Percentiles rank a stretch among this genome's conserved stretches.
Conservation (phyloP, 345 rosid genomes). For the Theobroma cacao region DNA sequence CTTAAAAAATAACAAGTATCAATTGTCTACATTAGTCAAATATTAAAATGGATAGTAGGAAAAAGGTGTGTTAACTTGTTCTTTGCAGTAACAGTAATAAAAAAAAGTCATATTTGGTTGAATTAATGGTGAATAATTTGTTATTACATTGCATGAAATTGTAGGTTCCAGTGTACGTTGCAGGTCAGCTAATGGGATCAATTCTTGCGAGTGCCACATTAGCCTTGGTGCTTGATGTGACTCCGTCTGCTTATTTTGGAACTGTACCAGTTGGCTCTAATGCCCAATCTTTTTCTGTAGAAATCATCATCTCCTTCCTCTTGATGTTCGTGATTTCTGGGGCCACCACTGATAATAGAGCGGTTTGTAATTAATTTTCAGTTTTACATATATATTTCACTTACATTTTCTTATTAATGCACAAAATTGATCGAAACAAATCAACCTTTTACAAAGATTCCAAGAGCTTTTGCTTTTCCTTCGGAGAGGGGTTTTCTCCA, state of each 20-base stretch:
- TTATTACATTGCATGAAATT: background rate
- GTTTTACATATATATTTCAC: background rate
- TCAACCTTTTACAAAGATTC: no score
- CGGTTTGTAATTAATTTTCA: slow-evolving; percentile 20
- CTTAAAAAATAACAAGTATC: no score
- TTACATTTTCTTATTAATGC: background rate
- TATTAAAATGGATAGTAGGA: no score
- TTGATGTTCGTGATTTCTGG: slow-evolving; percentile 55
- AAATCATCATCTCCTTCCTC: slow-evolving; percentile 50
- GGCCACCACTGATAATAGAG: slow-evolving; percentile 41
- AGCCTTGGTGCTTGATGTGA: slow-evolving; percentile 21
- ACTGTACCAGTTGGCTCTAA: slow-evolving; percentile 45
- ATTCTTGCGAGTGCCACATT: slow-evolving; percentile 45
- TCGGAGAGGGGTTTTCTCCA: no score
- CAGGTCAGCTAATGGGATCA: slow-evolving; percentile 44
- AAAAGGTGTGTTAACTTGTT: no score
- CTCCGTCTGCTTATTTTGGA: slow-evolving; percentile 34
- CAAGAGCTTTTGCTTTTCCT: no score
- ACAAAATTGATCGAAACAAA: no score
- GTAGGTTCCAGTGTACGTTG: slow-evolving; percentile 47
- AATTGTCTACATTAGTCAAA: no score
- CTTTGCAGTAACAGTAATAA: background rate
- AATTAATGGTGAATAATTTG: background rate
- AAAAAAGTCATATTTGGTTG: background rate
- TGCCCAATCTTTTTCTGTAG: slow-evolving; percentile 39